Conservation (phyloP, 1,284 basidiomycete species). For the Apiotrichum gamsii region DNA sequence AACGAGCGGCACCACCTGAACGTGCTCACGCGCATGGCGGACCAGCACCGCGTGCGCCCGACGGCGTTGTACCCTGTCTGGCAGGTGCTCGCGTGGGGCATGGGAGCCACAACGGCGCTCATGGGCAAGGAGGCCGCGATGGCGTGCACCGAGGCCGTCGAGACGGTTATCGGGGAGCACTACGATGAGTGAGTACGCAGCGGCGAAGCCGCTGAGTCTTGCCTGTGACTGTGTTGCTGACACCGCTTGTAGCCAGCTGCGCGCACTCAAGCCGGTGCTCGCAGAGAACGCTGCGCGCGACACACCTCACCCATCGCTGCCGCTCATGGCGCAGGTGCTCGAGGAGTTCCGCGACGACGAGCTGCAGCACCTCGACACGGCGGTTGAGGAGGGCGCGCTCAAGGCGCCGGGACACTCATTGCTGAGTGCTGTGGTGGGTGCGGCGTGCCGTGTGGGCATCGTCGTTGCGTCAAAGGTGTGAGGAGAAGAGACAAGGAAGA, state of each 20-base stretch:
- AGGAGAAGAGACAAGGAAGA: neutral
- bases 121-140: slow-evolving; percentile 91
- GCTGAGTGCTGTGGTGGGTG: slow-evolving; percentile 74
- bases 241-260: slow-evolving; percentile 32
- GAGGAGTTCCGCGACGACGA: slow-evolving; percentile 90
- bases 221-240: neutral
- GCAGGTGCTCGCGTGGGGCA: slow-evolving; percentile 72
- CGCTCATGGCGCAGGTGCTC: slow-evolving; percentile 67
- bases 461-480: slow-evolving; percentile 75
- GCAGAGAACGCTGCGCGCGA: slow-evolving; percentile 33
- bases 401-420: slow-evolving; percentile 87
- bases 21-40: slow-evolving; percentile 75
- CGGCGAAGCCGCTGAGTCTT: neutral
- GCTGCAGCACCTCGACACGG: slow-evolving; percentile 86
- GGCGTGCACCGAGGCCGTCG: slow-evolving; percentile 97
- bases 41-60: slow-evolving; percentile 77
- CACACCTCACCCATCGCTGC: slow-evolving; percentile 64
- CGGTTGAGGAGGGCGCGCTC: slow-evolving; percentile 82
- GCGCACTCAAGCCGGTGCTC: slow-evolving; percentile 32
- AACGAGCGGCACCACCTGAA: slow-evolving; percentile 87
- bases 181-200: slow-evolving; percentile 78
- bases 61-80: slow-evolving; percentile 78
- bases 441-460: slow-evolving; percentile 84
- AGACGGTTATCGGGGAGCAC: slow-evolving; percentile 95
- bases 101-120: slow-evolving; percentile 78